A percentile compares a stretch with the other conserved stretches of the same genome.
Evolutionary conservation across 164 flowering plant species (phyloP).

Genomic region (Vitis amurensis): DNA sequence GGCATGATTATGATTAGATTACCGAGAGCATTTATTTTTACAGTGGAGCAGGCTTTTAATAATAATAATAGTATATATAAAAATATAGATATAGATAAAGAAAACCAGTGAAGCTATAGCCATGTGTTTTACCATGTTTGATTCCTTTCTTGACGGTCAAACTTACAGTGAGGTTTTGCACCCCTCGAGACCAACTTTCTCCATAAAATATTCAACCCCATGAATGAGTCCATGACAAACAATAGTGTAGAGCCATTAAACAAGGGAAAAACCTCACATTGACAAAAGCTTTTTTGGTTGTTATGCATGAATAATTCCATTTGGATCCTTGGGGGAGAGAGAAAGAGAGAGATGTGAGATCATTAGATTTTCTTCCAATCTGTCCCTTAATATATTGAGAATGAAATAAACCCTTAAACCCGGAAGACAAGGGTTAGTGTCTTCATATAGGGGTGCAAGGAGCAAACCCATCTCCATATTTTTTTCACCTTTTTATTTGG

Average conservation of each 20-base stretch:
- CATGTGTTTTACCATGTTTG: constrained; percentile 61
- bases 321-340: constrained; percentile 5
- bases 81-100: no score
- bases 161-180: constrained; percentile 39
- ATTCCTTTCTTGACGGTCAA: constrained; percentile 70
- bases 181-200: constrained; percentile 31
- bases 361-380: constrained; percentile 36
- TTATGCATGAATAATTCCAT: constrained; percentile 4
- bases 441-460: constrained; percentile 53
- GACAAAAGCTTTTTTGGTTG: not conserved
- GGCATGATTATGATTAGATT: constrained; percentile 33
- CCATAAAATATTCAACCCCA: constrained; percentile 9
- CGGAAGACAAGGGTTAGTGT: constrained; percentile 75
- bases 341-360: no score
- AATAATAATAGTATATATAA: not conserved
- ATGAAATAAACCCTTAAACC: constrained; percentile 34
- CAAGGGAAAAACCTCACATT: no score
- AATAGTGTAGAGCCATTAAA: no score
- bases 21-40: constrained; percentile 34
- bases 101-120: constrained; percentile 14
- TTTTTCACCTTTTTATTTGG: not conserved
- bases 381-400: constrained; percentile 30
- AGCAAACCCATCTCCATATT: constrained; percentile 16
- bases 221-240: not conserved
- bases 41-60: constrained; percentile 46